phyloP scores from a whole-genome alignment of 208 protist genomes.

The Blastocrithidia nonstop region DNA sequence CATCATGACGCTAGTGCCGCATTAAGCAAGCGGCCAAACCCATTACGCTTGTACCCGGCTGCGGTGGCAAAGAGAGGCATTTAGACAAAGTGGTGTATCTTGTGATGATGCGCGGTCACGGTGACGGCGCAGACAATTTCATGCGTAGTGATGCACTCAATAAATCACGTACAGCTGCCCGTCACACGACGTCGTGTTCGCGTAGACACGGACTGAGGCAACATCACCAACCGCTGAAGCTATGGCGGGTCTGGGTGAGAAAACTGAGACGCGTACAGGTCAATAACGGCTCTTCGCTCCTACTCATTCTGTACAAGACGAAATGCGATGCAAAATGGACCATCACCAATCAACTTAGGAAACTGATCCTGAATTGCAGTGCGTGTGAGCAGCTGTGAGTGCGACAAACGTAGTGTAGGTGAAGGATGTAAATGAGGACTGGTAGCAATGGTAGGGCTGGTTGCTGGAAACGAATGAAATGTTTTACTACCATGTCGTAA shows the following conservation, averaged over 20 bases:
- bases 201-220: constrained; percentile 49
- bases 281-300: constrained; percentile 43
- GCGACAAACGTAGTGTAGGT: constrained; percentile 16
- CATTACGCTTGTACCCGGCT: constrained; percentile 74
- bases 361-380: constrained; percentile 72
- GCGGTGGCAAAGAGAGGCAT: constrained; percentile 80
- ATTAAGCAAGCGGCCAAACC: constrained; percentile 62
- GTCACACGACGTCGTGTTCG: constrained; percentile 49
- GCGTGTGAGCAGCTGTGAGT: constrained; percentile 61
- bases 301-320: constrained; percentile 36
- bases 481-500: too few species aligned
- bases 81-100: constrained; percentile 67
- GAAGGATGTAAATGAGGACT: not conserved
- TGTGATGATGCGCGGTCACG: constrained; percentile 52
- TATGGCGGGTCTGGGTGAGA: constrained; percentile 58
- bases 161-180: constrained; percentile 65
- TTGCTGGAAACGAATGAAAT: too few species aligned
- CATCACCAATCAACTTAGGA: constrained; percentile 36
- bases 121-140: constrained; percentile 71
- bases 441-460: not conserved
- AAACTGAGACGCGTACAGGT: constrained; percentile 77
- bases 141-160: constrained; percentile 43
- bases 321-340: constrained; percentile 53
- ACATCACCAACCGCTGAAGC: constrained; percentile 42
- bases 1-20: constrained; percentile 61